Base-by-base conservation (phyloP, 805 yeast species). In the Saccharomycopsis amapae region DNA sequence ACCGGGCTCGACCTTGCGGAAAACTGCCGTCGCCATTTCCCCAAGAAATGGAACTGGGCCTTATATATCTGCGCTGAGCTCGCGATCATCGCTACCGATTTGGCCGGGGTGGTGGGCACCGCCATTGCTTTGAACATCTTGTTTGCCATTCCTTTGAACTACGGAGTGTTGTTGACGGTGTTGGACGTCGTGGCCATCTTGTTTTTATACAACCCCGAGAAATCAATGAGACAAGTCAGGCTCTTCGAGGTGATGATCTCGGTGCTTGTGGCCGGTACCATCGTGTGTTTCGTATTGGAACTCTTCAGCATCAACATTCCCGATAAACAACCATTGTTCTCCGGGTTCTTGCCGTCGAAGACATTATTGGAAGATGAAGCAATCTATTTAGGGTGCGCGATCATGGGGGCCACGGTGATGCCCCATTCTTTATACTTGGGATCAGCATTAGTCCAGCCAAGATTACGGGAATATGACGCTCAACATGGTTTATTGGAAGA, bases 61-160 rank as follows among this genome's bases (percentile, higher is more conserved):
- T 61, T 87, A 3, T 88, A 88, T 63, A 60, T 79, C n/a, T 73
- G 85, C 58, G 90, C 95, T 0, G 96, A 88, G 57, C 63, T 84
- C 47, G 95, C 96, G 5, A 88, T 88, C 49, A 80, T 88, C 35
- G 90, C 95, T 13, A 89, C 97, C 0, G 96, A 88, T 64, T 71
- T 88, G 53, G 96, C 96, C 0, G 97, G 89, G 61, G 96, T 88
- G 5, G 86, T 89, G 22, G 97, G 96, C 40, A 83, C 95, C 4
- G 96, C 96, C 6, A 85, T 88, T 50, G 79, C 96, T 0, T 66
- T 89, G 37, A 81, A 86, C 56, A 84, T 88, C 47, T 62, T 88
- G 38, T 73, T 88, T 50, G 72, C 73, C 12, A 72, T 88, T 19
- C 96, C 96, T 0, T 68, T 89, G 35, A 68, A 85, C 1, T 69